Evolutionary conservation across 371 early-diverging fungal genomes (phyloP).

Genomic region (Parasitella parasitica): DNA sequence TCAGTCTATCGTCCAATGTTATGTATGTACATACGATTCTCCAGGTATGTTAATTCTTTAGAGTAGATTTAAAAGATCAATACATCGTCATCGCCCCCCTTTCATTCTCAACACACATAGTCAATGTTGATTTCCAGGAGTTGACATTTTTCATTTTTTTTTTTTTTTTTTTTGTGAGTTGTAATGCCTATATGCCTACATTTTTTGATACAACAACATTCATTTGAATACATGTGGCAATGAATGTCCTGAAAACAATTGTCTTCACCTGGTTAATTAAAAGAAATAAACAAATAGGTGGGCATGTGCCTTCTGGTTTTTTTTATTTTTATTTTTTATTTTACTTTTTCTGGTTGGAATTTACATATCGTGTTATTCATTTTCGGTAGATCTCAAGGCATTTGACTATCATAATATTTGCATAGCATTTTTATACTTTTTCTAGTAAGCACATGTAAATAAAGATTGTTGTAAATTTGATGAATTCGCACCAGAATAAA

Average conservation of each 20-base stretch:
- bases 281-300: background rate
- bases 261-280: background rate
- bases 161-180: too few species aligned
- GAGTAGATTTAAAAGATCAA: background rate
- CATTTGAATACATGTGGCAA: too few species aligned
- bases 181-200: too few species aligned
- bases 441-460: too few species aligned
- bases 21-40: background rate
- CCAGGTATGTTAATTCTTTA: background rate
- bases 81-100: background rate
- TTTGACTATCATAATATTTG: background rate
- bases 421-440: background rate
- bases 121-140: too few species aligned
- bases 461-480: too few species aligned
- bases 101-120: background rate
- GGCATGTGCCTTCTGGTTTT: background rate
- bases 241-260: background rate
- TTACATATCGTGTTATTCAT: background rate
- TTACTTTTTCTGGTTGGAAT: conserved; percentile 4
- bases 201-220: too few species aligned
- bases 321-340: background rate
- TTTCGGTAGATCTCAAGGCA: background rate
- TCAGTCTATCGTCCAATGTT: background rate
- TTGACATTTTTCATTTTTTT: too few species aligned
- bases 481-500: too few species aligned